Evolutionary conservation across 2,329 filamentous ascomycete species (phyloP).

Genomic region (Diaporthe velutina): DNA sequence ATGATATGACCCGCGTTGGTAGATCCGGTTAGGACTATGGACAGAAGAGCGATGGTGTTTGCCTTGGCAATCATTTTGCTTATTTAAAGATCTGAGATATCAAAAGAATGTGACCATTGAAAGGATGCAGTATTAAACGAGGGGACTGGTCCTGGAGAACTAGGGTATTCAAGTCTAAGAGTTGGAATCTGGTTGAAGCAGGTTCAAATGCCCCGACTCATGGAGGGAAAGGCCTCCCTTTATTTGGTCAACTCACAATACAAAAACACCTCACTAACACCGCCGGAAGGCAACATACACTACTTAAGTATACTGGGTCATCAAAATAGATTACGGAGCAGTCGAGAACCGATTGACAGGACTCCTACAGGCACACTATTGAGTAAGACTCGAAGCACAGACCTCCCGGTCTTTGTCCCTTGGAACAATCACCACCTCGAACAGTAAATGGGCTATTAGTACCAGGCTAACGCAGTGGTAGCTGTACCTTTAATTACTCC

Average conservation of each 20-base stretch:
- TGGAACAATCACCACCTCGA: background rate
- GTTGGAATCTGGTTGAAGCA: no score
- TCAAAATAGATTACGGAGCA: background rate
- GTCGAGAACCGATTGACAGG: background rate
- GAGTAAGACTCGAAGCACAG: background rate
- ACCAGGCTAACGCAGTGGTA: constrained; percentile 2
- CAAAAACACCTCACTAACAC: no score
- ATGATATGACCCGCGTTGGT: background rate
- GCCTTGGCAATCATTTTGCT: background rate
- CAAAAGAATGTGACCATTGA: background rate
- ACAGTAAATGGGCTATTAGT: background rate
- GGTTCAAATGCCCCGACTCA: no score
- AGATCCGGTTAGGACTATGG: background rate
- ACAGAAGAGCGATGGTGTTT: background rate
- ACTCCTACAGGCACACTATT: background rate
- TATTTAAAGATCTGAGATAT: background rate
- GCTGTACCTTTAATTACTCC: background rate
- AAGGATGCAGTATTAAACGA: background rate
- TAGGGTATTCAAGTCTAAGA: no score
- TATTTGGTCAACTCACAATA: no score
- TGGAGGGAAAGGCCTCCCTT: background rate
- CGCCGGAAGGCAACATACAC: no score
- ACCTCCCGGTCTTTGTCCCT: background rate
- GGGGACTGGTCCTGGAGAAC: no score
- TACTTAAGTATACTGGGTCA: no score